Evolutionary conservation across 2,329 filamentous ascomycete species (phyloP).

Genomic region (Periconia sp.): DNA sequence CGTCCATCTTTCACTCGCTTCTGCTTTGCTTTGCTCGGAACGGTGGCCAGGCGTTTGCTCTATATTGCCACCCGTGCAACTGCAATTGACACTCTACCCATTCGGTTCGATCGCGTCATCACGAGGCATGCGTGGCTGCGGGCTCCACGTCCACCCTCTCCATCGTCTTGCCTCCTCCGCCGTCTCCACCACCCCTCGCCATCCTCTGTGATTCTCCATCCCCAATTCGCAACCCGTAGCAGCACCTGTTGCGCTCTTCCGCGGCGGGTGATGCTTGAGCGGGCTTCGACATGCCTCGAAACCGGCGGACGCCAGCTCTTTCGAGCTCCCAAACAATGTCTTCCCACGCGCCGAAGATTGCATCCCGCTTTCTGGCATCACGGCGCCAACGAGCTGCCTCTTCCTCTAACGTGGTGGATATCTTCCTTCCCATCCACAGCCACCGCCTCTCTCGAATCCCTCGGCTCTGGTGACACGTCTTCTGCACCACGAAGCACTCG

Average conservation of each 20-base stretch:
- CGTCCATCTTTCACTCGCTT: background rate
- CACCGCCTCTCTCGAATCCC: conserved; percentile 4
- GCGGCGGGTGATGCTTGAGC: conserved; percentile 57
- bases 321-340: conserved; percentile 42
- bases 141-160: conserved; percentile 13
- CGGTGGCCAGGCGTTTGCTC: no score
- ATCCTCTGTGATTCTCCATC: conserved; percentile 20
- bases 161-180: background rate
- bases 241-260: conserved; percentile 21
- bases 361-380: conserved; percentile 61
- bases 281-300: conserved; percentile 60
- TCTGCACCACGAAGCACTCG: conserved; percentile 7
- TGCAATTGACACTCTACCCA: conserved; percentile 10
- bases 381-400: conserved; percentile 51
- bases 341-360: conserved; percentile 52
- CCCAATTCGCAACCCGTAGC: conserved; percentile 2
- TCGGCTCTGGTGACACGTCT: conserved; percentile 14
- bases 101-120: background rate
- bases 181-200: background rate
- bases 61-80: background rate
- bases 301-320: conserved; percentile 57
- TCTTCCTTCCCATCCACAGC: conserved; percentile 5
- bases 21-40: no score
- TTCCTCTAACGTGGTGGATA: conserved; percentile 34
- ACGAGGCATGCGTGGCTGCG: conserved; percentile 19